Conservation (phyloP, 176 grass and related monocot genomes). For the Carex kokanica region DNA sequence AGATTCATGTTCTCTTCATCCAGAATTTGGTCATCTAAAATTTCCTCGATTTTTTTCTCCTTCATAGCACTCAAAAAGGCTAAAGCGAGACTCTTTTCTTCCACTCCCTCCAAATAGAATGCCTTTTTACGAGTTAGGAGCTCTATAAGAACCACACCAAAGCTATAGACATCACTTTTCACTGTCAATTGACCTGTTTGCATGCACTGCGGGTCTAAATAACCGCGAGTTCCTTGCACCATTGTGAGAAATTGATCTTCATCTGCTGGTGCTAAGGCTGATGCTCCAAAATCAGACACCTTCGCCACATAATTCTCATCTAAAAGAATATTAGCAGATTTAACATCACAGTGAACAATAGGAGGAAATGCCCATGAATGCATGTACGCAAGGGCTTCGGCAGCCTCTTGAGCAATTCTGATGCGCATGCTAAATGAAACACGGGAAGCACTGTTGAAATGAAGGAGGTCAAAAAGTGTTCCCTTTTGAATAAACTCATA, state of each 20-base stretch:
- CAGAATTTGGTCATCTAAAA: conserved; percentile 14
- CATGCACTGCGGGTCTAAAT: conserved; percentile 8
- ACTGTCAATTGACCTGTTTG: conserved; percentile 14
- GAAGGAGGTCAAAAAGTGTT: background rate
- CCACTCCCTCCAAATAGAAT: background rate
- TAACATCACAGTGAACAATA: conserved; percentile 15
- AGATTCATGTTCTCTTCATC: background rate
- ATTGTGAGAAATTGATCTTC: conserved; percentile 1
- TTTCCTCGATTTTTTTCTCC: conserved; percentile 1
- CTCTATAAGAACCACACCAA: conserved; percentile 5
- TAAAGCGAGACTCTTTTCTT: background rate
- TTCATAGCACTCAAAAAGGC: conserved; percentile 9
- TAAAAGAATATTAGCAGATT: conserved; percentile 15
- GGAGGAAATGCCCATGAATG: background rate
- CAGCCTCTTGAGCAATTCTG: conserved; percentile 15
- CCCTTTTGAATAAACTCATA: conserved; percentile 17
- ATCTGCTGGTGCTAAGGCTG: background rate
- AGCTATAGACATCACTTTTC: conserved; percentile 24
- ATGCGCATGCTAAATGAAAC: background rate
- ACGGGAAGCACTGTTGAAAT: background rate
- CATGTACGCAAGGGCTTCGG: background rate
- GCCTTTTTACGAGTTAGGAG: background rate
- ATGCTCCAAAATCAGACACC: conserved; percentile 20
- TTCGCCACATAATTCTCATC: background rate
- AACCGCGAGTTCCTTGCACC: conserved; percentile 12